Evolutionary conservation across 371 early-diverging fungal species (phyloP).

Genomic region (Mortierella sp.): DNA sequence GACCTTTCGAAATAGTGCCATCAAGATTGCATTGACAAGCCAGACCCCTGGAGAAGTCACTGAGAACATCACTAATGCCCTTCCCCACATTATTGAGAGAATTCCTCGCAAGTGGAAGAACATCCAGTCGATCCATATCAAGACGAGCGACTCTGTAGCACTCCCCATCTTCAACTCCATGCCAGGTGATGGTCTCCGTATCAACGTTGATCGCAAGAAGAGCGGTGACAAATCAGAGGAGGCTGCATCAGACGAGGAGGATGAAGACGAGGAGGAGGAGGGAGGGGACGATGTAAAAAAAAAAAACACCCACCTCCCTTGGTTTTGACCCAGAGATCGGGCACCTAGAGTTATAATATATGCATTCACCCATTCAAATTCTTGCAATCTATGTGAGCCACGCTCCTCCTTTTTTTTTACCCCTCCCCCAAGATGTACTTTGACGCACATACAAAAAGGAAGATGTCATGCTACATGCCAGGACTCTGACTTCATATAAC

Average conservation of each 20-base stretch:
- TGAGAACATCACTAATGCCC: slow-evolving; percentile 78
- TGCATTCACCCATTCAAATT: too few relatives aligned
- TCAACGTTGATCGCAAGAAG: slow-evolving; percentile 33
- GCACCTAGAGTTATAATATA: too few relatives aligned
- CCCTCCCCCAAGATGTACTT: not conserved
- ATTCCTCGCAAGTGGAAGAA: slow-evolving; percentile 81
- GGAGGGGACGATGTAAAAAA: slow-evolving; percentile 49
- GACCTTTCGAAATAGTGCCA: slow-evolving; percentile 55
- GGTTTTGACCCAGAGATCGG: too few relatives aligned
- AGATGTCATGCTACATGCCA: too few relatives aligned
- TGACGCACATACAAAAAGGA: too few relatives aligned
- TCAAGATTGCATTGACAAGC: slow-evolving; percentile 77
- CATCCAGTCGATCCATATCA: slow-evolving; percentile 83
- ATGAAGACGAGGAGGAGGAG: slow-evolving; percentile 42
- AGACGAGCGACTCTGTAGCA: slow-evolving; percentile 79
- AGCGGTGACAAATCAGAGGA: slow-evolving; percentile 21
- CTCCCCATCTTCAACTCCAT: slow-evolving; percentile 79
- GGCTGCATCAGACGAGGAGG: slow-evolving; percentile 38
- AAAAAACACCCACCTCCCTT: not conserved
- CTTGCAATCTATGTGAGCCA: too few relatives aligned
- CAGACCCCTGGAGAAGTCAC: slow-evolving; percentile 70
- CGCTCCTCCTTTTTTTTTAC: not conserved
- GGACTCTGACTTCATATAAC: too few relatives aligned
- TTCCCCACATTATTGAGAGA: slow-evolving; percentile 65
- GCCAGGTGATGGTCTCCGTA: slow-evolving; percentile 54